Evolutionary conservation across 495 filamentous ascomycete genomes (phyloP).

Genomic region (Pseudomonodictys pantanalensis): DNA sequence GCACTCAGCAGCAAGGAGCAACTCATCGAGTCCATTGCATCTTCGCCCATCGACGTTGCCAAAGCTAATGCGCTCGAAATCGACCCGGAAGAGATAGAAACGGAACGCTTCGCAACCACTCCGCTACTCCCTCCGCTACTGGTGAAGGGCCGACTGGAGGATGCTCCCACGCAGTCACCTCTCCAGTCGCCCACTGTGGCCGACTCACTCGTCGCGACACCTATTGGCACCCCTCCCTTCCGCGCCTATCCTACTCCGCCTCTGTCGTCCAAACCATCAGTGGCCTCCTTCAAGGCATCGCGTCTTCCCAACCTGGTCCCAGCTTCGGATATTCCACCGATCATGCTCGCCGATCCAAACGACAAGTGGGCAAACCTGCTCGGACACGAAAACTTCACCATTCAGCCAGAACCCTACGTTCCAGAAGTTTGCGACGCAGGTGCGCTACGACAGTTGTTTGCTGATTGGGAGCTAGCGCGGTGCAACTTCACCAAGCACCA

Average conservation of each 20-base stretch:
- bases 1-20: slow-evolving; percentile 65
- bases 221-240: slow-evolving; percentile 45
- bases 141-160: slow-evolving; percentile 49
- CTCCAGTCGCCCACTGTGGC: slow-evolving; percentile 74
- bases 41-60: slow-evolving; percentile 56
- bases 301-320: slow-evolving; percentile 48
- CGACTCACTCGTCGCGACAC: slow-evolving; percentile 43
- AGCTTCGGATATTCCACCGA: slow-evolving; percentile 58
- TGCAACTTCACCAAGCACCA: slow-evolving; percentile 81
- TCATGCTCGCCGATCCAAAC: slow-evolving; percentile 59
- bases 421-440: slow-evolving; percentile 59
- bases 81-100: slow-evolving; percentile 36
- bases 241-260: slow-evolving; percentile 66
- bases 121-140: slow-evolving; percentile 80
- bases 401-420: slow-evolving; percentile 75
- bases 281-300: slow-evolving; percentile 63
- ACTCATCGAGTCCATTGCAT: slow-evolving; percentile 36
- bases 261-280: slow-evolving; percentile 73
- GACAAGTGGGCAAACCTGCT: slow-evolving; percentile 81
- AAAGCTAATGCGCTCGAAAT: slow-evolving; percentile 41
- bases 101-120: slow-evolving; percentile 64
- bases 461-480: slow-evolving; percentile 76
- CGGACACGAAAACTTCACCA: slow-evolving; percentile 90
- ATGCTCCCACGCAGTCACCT: slow-evolving; percentile 63
- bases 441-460: slow-evolving; percentile 63